Percentiles rank a stretch among this genome's conserved stretches.
phyloP scores from a whole-genome alignment of 2,329 filamentous ascomycete genomes.

The Phialocephala sp. region DNA sequence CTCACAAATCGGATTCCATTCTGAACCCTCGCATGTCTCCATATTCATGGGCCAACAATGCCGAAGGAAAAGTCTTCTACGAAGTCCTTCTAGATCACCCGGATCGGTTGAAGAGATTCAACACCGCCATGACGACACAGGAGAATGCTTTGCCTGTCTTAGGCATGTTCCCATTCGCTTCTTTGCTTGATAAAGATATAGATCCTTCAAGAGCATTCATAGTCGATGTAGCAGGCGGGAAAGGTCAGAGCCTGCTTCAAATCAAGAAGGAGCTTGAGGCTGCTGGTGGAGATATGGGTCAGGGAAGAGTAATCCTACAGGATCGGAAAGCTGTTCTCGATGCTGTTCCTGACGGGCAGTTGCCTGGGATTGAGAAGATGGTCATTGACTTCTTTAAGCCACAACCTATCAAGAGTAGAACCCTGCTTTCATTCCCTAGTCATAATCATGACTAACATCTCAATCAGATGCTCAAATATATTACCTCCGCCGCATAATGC shows the following conservation, averaged over 20 bases:
- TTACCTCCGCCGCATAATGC: constrained; percentile 36
- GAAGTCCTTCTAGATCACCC: constrained; percentile 23
- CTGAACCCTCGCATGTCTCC: constrained; percentile 20
- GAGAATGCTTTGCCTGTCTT: constrained; percentile 25
- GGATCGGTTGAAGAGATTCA: constrained; percentile 25
- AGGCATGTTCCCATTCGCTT: constrained; percentile 28
- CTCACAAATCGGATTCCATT: constrained; percentile 22
- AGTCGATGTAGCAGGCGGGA: constrained; percentile 24
- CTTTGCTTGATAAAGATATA: constrained; percentile 18
- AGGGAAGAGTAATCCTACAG: constrained; percentile 24
- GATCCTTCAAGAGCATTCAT: constrained; percentile 20
- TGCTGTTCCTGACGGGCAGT: constrained; percentile 20
- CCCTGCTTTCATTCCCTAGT: background rate
- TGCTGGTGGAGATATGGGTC: background rate
- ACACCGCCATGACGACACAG: constrained; percentile 28
- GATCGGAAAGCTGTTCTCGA: constrained; percentile 28
- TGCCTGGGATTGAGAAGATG: constrained; percentile 25
- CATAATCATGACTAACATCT: constrained; percentile 5
- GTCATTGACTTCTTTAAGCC: constrained; percentile 25
- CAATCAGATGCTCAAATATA: constrained; percentile 36
- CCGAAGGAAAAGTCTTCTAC: constrained; percentile 25
- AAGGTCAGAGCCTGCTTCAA: constrained; percentile 19
- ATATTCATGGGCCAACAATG: constrained; percentile 25
- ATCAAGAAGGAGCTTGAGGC: constrained; percentile 20
- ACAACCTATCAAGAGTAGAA: constrained; percentile 19